A percentile compares a stretch with the other conserved stretches of the same genome.
Conservation (phyloP, 1,139 yeast genomes). For the Cylindricascospora bacillispora region DNA sequence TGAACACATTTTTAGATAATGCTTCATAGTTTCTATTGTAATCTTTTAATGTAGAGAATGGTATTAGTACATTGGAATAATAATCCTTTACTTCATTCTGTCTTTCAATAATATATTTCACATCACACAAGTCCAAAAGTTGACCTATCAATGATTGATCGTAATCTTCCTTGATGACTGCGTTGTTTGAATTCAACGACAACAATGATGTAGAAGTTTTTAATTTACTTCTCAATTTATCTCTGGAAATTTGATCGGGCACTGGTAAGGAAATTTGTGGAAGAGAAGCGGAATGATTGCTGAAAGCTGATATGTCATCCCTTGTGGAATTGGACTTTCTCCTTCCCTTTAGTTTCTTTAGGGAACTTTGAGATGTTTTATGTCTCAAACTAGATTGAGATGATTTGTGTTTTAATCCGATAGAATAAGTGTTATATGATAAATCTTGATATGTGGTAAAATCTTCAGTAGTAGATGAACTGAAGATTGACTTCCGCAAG, state of each 20-base stretch:
- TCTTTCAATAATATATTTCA: conserved; percentile 10
- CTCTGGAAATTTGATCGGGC: conserved; percentile 42
- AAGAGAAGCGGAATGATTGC: conserved; percentile 5
- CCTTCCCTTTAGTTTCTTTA: conserved; percentile 20
- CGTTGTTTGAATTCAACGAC: conserved; percentile 27
- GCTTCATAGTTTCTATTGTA: conserved; percentile 4
- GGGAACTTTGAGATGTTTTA: conserved; percentile 23
- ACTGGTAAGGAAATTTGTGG: conserved; percentile 42
- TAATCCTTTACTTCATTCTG: conserved; percentile 5
- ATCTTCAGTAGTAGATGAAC: not conserved
- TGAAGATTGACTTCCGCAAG: conserved; percentile 10
- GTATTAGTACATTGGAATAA: conserved; percentile 1
- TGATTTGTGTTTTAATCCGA: conserved; percentile 17
- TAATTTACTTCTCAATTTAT: conserved; percentile 39
- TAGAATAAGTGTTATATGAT: not conserved
- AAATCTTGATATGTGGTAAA: not conserved
- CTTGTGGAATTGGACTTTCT: conserved; percentile 13
- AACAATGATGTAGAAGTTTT: conserved; percentile 40
- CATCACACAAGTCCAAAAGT: conserved; percentile 17
- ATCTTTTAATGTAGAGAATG: conserved; percentile 4
- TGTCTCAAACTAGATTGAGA: conserved; percentile 21
- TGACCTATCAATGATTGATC: conserved; percentile 17
- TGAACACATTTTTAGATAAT: conserved; percentile 13
- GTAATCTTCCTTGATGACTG: conserved; percentile 15
- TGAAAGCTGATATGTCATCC: conserved; percentile 10